Evolutionary conservation across 208 protist species (phyloP).

Genomic region (Tetramitus jugosus): DNA sequence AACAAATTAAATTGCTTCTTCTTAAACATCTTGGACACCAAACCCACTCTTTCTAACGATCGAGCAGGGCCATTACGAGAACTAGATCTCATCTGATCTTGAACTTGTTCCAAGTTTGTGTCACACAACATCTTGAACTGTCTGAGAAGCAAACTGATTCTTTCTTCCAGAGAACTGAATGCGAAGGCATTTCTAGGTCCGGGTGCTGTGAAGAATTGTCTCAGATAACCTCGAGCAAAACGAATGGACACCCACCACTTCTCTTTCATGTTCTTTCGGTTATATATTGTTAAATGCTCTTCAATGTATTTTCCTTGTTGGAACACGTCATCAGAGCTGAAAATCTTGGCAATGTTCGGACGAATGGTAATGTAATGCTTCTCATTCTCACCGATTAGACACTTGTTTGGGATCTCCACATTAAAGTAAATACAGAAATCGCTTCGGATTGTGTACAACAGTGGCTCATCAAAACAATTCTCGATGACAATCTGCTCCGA

Average conservation of each 20-base stretch:
- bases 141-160: not conserved
- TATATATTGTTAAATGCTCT: constrained; percentile 16
- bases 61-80: too few species aligned
- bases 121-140: not conserved
- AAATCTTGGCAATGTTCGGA: not conserved
- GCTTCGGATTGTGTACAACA: not conserved
- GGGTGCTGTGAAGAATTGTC: constrained; percentile 12
- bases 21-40: not conserved
- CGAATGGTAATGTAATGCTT: not conserved
- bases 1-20: not conserved
- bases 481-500: not conserved
- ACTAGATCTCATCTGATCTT: not conserved
- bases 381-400: not conserved
- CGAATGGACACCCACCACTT: not conserved
- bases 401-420: not conserved
- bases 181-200: not conserved
- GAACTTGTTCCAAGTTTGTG: too few species aligned
- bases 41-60: too few species aligned
- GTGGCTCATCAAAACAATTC: not conserved
- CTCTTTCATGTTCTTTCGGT: not conserved
- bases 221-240: not conserved
- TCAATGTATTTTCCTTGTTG: not conserved
- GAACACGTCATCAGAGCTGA: not conserved
- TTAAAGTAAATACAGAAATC: constrained; percentile 15
- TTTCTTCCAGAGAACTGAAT: not conserved